Conservation (phyloP, 805 yeast genomes). For the Groenewaldozyma salmanticensis region DNA sequence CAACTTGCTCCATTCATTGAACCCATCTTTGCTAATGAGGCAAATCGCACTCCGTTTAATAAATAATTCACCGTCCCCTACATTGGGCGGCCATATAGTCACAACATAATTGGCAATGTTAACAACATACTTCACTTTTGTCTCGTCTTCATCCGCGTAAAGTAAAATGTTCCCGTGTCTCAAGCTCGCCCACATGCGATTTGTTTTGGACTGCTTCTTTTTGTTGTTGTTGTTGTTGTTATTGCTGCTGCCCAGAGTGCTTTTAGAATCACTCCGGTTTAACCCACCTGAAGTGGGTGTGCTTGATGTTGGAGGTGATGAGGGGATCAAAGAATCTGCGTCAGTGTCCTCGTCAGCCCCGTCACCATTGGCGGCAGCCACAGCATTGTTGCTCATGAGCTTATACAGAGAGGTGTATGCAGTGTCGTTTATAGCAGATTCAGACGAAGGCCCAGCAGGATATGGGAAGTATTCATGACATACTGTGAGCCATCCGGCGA, state of each 20-base stretch:
- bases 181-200: conserved; percentile 38
- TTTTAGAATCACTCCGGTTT: too few species aligned
- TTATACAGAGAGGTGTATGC: conserved; percentile 56
- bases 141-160: conserved; percentile 60
- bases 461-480: conserved; percentile 62
- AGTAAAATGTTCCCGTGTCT: conserved; percentile 84
- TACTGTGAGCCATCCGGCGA: conserved; percentile 74
- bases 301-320: not conserved
- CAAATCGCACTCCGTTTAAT: conserved; percentile 74
- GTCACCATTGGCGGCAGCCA: not conserved
- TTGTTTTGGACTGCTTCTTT: conserved; percentile 44
- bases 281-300: not conserved
- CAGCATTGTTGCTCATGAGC: conserved; percentile 28
- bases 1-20: too few species aligned
- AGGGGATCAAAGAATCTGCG: not conserved
- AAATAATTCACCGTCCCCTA: conserved; percentile 70
- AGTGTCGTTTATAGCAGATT: conserved; percentile 31
- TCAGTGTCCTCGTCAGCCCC: not conserved
- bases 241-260: too few species aligned
- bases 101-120: conserved; percentile 63
- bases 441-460: conserved; percentile 28
- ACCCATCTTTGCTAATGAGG: conserved; percentile 40
- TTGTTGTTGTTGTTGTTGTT: not conserved
- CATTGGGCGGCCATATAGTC: conserved; percentile 73
- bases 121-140: conserved; percentile 67